phyloP scores from a whole-genome alignment of 1,284 basidiomycete species.

The Trametes polyzona region DNA sequence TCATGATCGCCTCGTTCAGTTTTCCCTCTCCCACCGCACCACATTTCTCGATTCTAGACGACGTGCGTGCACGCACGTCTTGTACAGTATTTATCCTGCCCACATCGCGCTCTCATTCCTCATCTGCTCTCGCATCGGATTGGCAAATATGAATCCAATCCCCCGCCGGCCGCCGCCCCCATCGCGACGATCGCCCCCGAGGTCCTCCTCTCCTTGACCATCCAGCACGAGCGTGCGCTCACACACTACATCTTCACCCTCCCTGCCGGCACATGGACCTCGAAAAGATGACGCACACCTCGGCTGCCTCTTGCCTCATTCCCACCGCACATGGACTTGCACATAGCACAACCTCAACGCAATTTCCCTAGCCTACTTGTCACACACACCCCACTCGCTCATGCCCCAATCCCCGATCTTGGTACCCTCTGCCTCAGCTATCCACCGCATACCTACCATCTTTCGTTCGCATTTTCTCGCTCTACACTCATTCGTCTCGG shows the following conservation, averaged over 20 bases:
- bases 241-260: constrained; percentile 4
- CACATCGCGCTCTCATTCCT: constrained; percentile 14
- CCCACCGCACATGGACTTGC: constrained; percentile 26
- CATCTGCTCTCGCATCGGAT: constrained; percentile 24
- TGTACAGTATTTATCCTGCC: constrained; percentile 29
- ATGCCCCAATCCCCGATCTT: constrained; percentile 7
- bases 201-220: constrained; percentile 10
- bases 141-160: constrained; percentile 27
- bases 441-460: constrained; percentile 10
- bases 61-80: constrained; percentile 17
- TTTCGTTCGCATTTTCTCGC: constrained; percentile 4
- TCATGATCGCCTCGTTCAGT: constrained; percentile 24
- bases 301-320: constrained; percentile 10
- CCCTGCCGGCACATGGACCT: constrained; percentile 22
- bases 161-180: constrained; percentile 23
- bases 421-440: constrained; percentile 2
- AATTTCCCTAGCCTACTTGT: constrained; percentile 5
- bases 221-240: constrained; percentile 2
- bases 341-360: constrained; percentile 22
- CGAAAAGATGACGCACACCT: constrained; percentile 24
- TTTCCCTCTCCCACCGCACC: constrained; percentile 4
- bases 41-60: constrained; percentile 18
- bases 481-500: neutral
- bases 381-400: constrained; percentile 7
- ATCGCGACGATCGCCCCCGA: constrained; percentile 16